phyloP scores from a whole-genome alignment of 1,139 yeast species.

The Candida buenavistaensis region DNA sequence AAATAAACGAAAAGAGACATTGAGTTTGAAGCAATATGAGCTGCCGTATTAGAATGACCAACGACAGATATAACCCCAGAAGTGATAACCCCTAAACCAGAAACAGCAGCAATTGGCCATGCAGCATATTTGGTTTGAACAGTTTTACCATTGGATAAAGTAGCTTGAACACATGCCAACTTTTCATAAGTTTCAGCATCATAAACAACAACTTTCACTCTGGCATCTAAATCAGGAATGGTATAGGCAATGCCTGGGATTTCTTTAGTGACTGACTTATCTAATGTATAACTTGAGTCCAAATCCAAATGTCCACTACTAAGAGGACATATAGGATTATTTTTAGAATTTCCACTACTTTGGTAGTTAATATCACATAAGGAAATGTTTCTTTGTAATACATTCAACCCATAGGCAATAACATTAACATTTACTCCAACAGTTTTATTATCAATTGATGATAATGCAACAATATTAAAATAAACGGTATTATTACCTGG shows the following conservation, averaged over 20 bases:
- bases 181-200: constrained; percentile 39
- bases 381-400: constrained; percentile 54
- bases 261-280: constrained; percentile 40
- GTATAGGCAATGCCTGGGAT: constrained; percentile 86
- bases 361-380: constrained; percentile 60
- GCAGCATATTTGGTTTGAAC: constrained; percentile 93
- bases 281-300: constrained; percentile 49
- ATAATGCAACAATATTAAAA: constrained; percentile 74
- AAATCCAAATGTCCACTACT: constrained; percentile 85
- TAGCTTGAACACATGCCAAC: constrained; percentile 92
- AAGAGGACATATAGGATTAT: constrained; percentile 62
- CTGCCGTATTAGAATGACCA: constrained; percentile 92
- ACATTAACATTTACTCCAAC: constrained; percentile 67
- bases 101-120: constrained; percentile 94
- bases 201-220: constrained; percentile 66
- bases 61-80: constrained; percentile 85
- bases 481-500: constrained; percentile 64
- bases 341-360: constrained; percentile 28
- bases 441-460: constrained; percentile 69
- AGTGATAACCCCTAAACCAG: constrained; percentile 83
- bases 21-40: constrained; percentile 94
- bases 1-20: constrained; percentile 90
- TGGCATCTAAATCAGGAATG: constrained; percentile 92
- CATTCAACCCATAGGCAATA: constrained; percentile 82
- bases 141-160: constrained; percentile 83